phyloP scores from a whole-genome alignment of 1,284 basidiomycete genomes.

The Ceratobasidium sp. region DNA sequence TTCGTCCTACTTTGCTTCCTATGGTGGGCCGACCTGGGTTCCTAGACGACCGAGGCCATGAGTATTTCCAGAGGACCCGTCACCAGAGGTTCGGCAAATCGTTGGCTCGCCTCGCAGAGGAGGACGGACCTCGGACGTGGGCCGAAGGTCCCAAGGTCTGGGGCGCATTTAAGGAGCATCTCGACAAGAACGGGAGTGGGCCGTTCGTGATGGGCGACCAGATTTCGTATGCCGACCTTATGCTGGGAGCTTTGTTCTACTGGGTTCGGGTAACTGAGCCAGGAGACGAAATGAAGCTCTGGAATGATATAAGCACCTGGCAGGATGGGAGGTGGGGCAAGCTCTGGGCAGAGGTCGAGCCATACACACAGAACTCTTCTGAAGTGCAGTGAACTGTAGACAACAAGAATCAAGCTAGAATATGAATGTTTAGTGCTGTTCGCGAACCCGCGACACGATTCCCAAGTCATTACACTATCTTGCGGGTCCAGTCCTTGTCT shows the following conservation, averaged over 20 bases:
- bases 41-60: slow-evolving; percentile 37
- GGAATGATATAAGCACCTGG: not conserved
- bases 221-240: slow-evolving; percentile 8
- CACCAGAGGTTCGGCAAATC: slow-evolving; percentile 15
- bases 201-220: slow-evolving; percentile 21
- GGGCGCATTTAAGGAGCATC: not conserved
- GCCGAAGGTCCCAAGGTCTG: not conserved
- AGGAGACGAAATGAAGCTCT: slow-evolving; percentile 1
- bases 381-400: not conserved
- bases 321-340: slow-evolving; percentile 16
- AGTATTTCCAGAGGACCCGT: slow-evolving; percentile 19
- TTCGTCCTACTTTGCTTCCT: slow-evolving; percentile 31
- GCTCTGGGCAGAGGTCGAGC: not conserved
- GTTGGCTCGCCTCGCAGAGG: not conserved
- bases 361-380: not conserved
- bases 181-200: slow-evolving; percentile 7
- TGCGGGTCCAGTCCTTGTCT: slow-evolving; percentile 63
- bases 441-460: too few relatives aligned
- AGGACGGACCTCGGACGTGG: slow-evolving; percentile 9
- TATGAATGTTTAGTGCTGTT: slow-evolving; percentile 8
- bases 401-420: not conserved
- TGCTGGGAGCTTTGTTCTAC: slow-evolving; percentile 3
- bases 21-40: slow-evolving; percentile 21
- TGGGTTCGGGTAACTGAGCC: not conserved
- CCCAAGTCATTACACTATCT: not conserved